phyloP scores from a whole-genome alignment of 2,329 filamentous ascomycete genomes.

The Metarhizium guizhouense region DNA sequence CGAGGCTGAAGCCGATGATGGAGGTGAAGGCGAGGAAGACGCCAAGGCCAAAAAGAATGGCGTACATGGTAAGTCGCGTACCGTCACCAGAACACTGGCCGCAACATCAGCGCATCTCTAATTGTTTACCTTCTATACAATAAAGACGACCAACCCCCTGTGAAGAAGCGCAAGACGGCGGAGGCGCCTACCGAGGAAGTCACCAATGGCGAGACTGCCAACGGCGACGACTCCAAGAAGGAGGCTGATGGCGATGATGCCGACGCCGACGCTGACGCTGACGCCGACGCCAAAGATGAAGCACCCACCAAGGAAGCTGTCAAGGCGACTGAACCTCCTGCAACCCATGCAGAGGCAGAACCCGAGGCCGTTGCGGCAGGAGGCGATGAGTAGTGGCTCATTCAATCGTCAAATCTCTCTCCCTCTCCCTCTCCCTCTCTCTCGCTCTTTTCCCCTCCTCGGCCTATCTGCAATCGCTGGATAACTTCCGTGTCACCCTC shows the following conservation, averaged over 20 bases:
- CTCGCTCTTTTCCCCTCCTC: no score
- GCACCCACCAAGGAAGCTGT: constrained; percentile 17
- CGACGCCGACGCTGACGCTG: constrained; percentile 17
- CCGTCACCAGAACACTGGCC: neutral
- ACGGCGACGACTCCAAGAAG: constrained; percentile 16
- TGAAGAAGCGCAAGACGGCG: constrained; percentile 43
- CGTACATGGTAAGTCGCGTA: constrained; percentile 23
- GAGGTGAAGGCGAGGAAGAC: constrained; percentile 16
- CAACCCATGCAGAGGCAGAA: constrained; percentile 16
- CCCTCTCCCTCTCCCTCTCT: no score
- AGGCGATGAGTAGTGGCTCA: constrained; percentile 14
- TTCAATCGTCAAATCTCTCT: neutral
- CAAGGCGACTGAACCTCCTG: constrained; percentile 13
- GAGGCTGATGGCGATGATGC: constrained; percentile 24
- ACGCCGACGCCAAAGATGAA: constrained; percentile 11
- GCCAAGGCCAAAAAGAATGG: constrained; percentile 19
- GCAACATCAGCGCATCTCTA: neutral
- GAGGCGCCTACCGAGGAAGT: constrained; percentile 20
- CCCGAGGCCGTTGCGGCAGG: constrained; percentile 20
- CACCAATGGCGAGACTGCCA: constrained; percentile 25
- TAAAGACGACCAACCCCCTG: constrained; percentile 32
- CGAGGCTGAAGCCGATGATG: constrained; percentile 13
- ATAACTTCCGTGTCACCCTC: neutral
- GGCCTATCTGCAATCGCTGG: neutral
- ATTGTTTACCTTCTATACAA: neutral